Percentiles rank a stretch among this genome's conserved stretches.
Conservation (phyloP, 805 yeast genomes). For the Candida nemodendra region DNA sequence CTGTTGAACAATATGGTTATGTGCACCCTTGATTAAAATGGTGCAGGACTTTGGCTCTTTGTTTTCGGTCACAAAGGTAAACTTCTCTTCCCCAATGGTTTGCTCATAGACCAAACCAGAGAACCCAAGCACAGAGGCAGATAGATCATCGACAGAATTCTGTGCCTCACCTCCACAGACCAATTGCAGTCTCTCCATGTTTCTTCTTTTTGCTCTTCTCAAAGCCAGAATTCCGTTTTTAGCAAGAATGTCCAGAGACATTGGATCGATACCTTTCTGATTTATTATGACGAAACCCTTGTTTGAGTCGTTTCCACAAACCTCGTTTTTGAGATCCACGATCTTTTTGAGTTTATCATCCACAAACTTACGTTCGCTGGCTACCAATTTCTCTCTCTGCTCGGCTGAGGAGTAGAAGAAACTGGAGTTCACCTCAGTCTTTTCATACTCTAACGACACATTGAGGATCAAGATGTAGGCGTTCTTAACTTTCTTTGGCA, state of each 20-base stretch:
- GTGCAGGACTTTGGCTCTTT: constrained; percentile 89
- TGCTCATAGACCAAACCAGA: constrained; percentile 92
- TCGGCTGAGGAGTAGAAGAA: constrained; percentile 94
- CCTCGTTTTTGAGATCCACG: constrained; percentile 88
- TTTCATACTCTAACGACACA: constrained; percentile 94
- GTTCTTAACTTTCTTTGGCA: constrained; percentile 86
- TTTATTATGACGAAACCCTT: constrained; percentile 90
- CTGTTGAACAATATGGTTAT: constrained; percentile 83
- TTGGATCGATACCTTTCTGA: constrained; percentile 98
- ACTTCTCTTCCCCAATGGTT: constrained; percentile 95
- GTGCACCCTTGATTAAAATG: constrained; percentile 90
- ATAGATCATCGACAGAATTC: constrained; percentile 90
- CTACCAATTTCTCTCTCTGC: constrained; percentile 92
- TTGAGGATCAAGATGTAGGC: constrained; percentile 85
- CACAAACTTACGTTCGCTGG: constrained; percentile 89
- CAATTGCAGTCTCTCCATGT: constrained; percentile 96
- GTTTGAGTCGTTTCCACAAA: constrained; percentile 71
- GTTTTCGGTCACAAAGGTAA: constrained; percentile 90
- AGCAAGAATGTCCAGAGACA: constrained; percentile 93
- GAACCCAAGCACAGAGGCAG: constrained; percentile 76
- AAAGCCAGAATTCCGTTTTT: constrained; percentile 90
- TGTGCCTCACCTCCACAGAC: constrained; percentile 98
- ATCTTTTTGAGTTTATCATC: constrained; percentile 91
- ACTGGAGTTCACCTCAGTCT: constrained; percentile 95
- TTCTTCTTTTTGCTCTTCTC: constrained; percentile 97